A percentile compares a stretch with the other conserved stretches of the same genome.
Evolutionary conservation across 2,329 filamentous ascomycete species (phyloP).

Genomic region (Septoria petroselini): DNA sequence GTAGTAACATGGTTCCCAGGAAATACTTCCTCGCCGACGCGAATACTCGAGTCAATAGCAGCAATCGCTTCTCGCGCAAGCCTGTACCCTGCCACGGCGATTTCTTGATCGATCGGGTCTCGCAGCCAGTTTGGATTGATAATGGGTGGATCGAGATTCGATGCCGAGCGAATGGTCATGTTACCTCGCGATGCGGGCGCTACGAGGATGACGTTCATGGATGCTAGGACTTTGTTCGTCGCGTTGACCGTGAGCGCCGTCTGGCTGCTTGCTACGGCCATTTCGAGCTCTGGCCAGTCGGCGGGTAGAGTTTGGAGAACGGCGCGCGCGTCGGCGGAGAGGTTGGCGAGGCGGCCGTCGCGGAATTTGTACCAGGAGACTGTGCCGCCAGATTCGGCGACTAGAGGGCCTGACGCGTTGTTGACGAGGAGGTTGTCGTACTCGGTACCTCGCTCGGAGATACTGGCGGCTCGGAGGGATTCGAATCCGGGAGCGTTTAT

Average conservation of each 20-base stretch:
- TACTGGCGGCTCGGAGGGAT: too few species aligned
- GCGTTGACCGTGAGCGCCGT: too few species aligned
- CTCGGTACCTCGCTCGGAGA: too few species aligned
- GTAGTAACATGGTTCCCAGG: slow-evolving; percentile 42
- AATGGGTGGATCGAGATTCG: slow-evolving; percentile 33
- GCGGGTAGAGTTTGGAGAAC: slow-evolving; percentile 28
- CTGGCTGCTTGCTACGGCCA: slow-evolving; percentile 11
- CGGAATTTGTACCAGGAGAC: slow-evolving; percentile 23
- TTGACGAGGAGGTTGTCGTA: too few species aligned
- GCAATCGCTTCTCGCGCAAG: slow-evolving; percentile 35
- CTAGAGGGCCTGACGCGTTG: slow-evolving; percentile 28
- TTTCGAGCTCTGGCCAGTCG: slow-evolving; percentile 40
- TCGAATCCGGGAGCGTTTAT: slow-evolving; percentile 16
- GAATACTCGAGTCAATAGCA: slow-evolving; percentile 30
- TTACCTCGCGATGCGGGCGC: slow-evolving; percentile 39
- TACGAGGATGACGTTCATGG: slow-evolving; percentile 35
- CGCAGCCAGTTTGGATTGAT: slow-evolving; percentile 42
- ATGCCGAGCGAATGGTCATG: slow-evolving; percentile 36
- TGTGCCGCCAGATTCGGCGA: too few species aligned
- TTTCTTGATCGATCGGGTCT: slow-evolving; percentile 34
- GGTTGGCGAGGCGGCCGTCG: slow-evolving; percentile 21
- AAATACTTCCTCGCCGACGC: slow-evolving; percentile 40
- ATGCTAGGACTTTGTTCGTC: too few species aligned
- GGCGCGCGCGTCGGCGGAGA: slow-evolving; percentile 7
- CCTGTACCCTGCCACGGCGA: slow-evolving; percentile 38